Percentiles rank a stretch among this genome's conserved stretches.
phyloP scores from a whole-genome alignment of 352 stramenopile genomes.

The Globisporangium acanthophoron region DNA sequence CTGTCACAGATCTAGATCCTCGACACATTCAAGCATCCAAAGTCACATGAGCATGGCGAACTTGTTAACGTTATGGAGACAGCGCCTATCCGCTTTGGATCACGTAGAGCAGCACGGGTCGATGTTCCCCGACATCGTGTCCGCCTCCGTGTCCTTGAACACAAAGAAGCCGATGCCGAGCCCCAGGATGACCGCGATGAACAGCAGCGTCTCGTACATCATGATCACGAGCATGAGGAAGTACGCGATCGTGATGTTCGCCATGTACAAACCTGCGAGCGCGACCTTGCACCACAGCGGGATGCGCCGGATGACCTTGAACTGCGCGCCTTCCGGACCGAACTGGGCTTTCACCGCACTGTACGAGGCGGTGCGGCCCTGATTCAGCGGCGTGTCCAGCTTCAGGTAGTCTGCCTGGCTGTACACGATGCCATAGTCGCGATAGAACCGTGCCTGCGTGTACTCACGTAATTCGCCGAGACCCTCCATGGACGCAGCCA shows the following conservation, averaged over 20 bases:
- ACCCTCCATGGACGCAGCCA: conserved; percentile 64
- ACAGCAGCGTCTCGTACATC: conserved; percentile 82
- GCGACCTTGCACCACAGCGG: conserved; percentile 57
- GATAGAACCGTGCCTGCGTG: conserved; percentile 40
- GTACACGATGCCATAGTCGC: conserved; percentile 45
- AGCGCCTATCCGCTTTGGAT: not conserved
- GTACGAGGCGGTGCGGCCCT: conserved; percentile 12
- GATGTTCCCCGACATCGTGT: conserved; percentile 60
- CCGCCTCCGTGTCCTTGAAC: conserved; percentile 79
- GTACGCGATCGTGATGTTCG: conserved; percentile 70
- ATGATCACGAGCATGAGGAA: conserved; percentile 85
- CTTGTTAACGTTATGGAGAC: not conserved
- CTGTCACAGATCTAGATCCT: too few relatives aligned
- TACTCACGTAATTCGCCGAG: conserved; percentile 51
- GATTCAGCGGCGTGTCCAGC: conserved; percentile 29
- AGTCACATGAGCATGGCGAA: not conserved
- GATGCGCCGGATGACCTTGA: conserved; percentile 52
- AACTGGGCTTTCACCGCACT: conserved; percentile 18
- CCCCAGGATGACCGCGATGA: conserved; percentile 67
- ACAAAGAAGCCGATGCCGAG: conserved; percentile 67
- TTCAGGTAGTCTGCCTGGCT: conserved; percentile 53
- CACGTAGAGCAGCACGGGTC: conserved; percentile 79
- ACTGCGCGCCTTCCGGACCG: conserved; percentile 11
- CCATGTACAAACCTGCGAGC: conserved; percentile 71
- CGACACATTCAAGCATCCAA: too few relatives aligned